Evolutionary conservation across 352 stramenopile genomes (phyloP).

Genomic region (Pilasporangium apinafurcum): DNA sequence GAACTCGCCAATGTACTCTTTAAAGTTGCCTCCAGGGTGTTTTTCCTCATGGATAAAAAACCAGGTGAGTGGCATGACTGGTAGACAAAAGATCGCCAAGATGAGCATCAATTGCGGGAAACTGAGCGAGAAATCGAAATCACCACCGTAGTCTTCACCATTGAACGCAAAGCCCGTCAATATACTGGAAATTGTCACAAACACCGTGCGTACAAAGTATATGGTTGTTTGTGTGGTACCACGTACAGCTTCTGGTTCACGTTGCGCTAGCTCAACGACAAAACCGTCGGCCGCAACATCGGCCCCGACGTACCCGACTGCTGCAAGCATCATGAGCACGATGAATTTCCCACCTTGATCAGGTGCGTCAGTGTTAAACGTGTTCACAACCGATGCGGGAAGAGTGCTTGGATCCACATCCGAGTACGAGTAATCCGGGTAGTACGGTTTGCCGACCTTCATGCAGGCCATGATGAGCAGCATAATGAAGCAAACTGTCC

Average conservation of each 20-base stretch:
- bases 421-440: constrained; percentile 13
- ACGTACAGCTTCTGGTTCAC: constrained; percentile 13
- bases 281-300: constrained; percentile 8
- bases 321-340: constrained; percentile 24
- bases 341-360: constrained; percentile 16
- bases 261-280: constrained; percentile 17
- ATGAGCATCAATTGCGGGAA: constrained; percentile 10
- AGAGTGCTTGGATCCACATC: constrained; percentile 11
- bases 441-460: constrained; percentile 42
- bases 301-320: constrained; percentile 17
- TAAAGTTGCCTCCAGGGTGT: constrained; percentile 1
- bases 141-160: constrained; percentile 10
- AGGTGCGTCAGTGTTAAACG: constrained; percentile 12
- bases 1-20: constrained; percentile 8
- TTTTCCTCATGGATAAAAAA: constrained; percentile 11
- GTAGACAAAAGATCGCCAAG: constrained; percentile 3
- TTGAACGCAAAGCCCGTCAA: constrained; percentile 15
- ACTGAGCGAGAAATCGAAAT: constrained; percentile 9
- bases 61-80: constrained; percentile 8
- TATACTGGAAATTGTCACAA: constrained; percentile 6
- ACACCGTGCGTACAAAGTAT: constrained; percentile 12
- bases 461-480: constrained; percentile 36
- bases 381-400: not conserved
- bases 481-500: constrained; percentile 31
- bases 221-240: constrained; percentile 12